phyloP scores from a whole-genome alignment of 495 filamentous ascomycete genomes.

The Bombardia bombarda region DNA sequence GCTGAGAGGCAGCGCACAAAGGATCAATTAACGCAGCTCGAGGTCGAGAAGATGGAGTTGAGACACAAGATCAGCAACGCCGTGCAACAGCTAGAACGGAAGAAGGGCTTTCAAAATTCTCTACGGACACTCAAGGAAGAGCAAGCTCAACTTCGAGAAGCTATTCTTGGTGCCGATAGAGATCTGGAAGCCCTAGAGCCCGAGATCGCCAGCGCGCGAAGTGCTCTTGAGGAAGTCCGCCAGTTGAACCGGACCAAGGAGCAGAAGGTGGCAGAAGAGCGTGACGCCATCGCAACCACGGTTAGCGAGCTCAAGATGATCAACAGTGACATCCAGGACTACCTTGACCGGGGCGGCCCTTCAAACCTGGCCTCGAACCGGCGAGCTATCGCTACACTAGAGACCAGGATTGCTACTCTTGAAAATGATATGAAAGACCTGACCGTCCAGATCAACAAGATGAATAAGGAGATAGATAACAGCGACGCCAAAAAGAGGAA shows the following conservation, averaged over 20 bases:
- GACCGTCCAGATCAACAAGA: slow-evolving; percentile 61
- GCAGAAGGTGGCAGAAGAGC: slow-evolving; percentile 62
- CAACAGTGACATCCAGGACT: slow-evolving; percentile 71
- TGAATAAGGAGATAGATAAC: slow-evolving; percentile 69
- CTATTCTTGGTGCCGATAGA: slow-evolving; percentile 55
- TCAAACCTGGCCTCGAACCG: slow-evolving; percentile 60
- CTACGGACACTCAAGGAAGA: slow-evolving; percentile 65
- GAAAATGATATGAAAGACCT: slow-evolving; percentile 61
- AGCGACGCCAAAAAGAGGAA: slow-evolving; percentile 70
- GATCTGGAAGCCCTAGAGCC: slow-evolving; percentile 65
- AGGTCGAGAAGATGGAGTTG: slow-evolving; percentile 63
- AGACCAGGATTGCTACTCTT: slow-evolving; percentile 54
- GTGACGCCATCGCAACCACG: slow-evolving; percentile 61
- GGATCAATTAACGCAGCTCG: slow-evolving; percentile 55
- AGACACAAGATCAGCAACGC: slow-evolving; percentile 60
- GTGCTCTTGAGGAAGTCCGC: slow-evolving; percentile 65
- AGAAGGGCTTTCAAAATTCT: slow-evolving; percentile 53
- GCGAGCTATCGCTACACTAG: slow-evolving; percentile 57
- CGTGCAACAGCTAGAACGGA: slow-evolving; percentile 69
- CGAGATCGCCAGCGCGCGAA: slow-evolving; percentile 63
- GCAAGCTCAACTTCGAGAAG: slow-evolving; percentile 58
- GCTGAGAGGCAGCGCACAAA: slow-evolving; percentile 64
- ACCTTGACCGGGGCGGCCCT: slow-evolving; percentile 68
- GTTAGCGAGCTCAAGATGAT: slow-evolving; percentile 67
- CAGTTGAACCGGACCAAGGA: slow-evolving; percentile 65